Conservation (phyloP, 805 yeast species). For the Alloascoidea hylecoeti region DNA sequence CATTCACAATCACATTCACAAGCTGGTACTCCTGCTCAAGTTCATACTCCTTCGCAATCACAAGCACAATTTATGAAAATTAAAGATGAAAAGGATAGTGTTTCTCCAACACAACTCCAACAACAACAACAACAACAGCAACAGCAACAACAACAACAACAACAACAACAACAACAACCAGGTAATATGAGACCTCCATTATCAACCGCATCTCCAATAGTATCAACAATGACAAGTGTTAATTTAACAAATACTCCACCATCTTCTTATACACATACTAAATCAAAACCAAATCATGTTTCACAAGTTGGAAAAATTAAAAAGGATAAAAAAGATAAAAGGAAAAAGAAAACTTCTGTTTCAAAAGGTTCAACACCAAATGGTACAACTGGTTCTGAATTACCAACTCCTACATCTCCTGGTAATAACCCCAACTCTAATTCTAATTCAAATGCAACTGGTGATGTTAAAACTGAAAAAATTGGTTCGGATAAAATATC, state of each 20-base stretch:
- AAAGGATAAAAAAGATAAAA: conserved; percentile 7
- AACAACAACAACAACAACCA: conserved; percentile 5
- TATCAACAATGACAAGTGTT: conserved; percentile 3
- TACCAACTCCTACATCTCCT: conserved; percentile 28
- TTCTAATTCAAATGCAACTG: conserved; percentile 6
- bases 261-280: no score
- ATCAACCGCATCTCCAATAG: conserved; percentile 8
- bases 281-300: conserved; percentile 13
- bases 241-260: no score
- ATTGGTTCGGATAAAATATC: not conserved
- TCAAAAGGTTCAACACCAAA: no score
- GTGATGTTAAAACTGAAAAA: conserved; percentile 1
- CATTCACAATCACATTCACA: conserved; percentile 10
- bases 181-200: no score
- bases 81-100: conserved; percentile 2
- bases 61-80: conserved; percentile 2
- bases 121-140: conserved; percentile 4
- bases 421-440: conserved; percentile 18
- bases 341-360: no score
- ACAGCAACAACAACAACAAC: conserved; percentile 7
- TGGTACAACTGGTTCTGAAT: conserved; percentile 20
- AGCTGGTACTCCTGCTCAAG: not conserved
- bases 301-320: conserved; percentile 11
- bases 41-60: not conserved
- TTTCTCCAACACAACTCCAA: conserved; percentile 16